Base-by-base conservation (phyloP, 2,329 filamentous ascomycete species). In the Aureobasidium pullulans region DNA sequence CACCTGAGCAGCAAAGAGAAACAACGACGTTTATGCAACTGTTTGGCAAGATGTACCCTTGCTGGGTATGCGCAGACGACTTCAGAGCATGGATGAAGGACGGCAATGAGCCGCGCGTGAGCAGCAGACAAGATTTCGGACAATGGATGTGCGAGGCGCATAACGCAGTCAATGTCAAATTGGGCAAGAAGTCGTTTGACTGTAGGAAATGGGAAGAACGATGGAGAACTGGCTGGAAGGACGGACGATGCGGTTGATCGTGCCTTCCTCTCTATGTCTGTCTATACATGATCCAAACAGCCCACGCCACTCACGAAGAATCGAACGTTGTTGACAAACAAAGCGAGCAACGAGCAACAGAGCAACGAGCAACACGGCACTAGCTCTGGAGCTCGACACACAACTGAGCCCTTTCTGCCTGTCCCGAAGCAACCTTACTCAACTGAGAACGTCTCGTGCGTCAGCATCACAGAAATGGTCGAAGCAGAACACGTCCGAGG, bases 51-150 rank as follows among this genome's bases (percentile, higher is more conserved):
- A 75, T 97, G 19, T 99, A 99, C 70, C 94, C 94, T 4, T 99
- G 94, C 78, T 96, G 92, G 90, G 83, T 88, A 3, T 99, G 94
- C 73, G 94, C 92, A 36, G 88, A 93, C 62, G 93, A 97, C 70
- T 96, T 99, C 72, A 87, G 87, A 72, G 72, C 72, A 0, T 97
- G 93, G 81, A 86, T 97, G 77, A 79, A 78, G 63, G 81, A 81
- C 64, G 77, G 78, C 2, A 88, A 92, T 64, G 82, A 83, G 69
- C 85, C 93, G 40, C 69, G 76, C 59, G 75, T 86, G 16, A 78
- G 77, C 61, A 78, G 75, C 48, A 72, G 82, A 59, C 82, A 84
- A 60, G 87, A 90, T 66, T 90, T 94, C 72, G 89, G 89, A 28
- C 78, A 78, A 62, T 95, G 90, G 90, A 81, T 94, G 72, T 95